Evolutionary conservation across 306 rosid genomes (phyloP).

Genomic region (Senna siamea): DNA sequence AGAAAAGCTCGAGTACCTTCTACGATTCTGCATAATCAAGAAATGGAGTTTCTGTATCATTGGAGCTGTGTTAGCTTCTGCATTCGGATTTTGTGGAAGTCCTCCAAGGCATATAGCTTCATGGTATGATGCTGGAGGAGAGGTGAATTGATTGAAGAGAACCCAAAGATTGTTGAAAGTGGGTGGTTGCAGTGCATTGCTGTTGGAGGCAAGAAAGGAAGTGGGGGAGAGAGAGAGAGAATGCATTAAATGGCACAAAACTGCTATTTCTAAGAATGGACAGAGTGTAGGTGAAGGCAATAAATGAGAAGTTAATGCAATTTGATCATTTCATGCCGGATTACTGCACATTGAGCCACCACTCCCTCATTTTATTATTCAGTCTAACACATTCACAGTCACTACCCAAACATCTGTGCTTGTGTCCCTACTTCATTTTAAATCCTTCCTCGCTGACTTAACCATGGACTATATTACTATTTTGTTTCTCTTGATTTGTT

Average conservation of each 20-base stretch:
- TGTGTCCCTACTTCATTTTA: conserved; percentile 14
- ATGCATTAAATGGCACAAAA: conserved; percentile 65
- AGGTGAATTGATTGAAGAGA: conserved; percentile 36
- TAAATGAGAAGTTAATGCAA: conserved; percentile 78
- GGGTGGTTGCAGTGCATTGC: conserved; percentile 41
- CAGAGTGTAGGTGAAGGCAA: conserved; percentile 63
- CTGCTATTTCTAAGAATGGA: conserved; percentile 55
- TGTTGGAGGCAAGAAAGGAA: conserved; percentile 40
- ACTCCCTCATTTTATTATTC: background rate
- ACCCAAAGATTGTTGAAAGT: conserved; percentile 40
- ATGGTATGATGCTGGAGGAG: conserved; percentile 24
- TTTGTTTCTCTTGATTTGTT: background rate
- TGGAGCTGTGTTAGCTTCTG: conserved; percentile 4
- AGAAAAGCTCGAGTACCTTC: conserved; percentile 28
- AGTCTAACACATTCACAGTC: background rate
- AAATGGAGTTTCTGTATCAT: conserved; percentile 7
- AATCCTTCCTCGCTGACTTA: background rate
- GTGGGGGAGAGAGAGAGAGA: background rate
- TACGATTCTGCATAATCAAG: background rate
- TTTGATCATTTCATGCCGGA: conserved; percentile 67
- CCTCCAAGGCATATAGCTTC: conserved; percentile 6
- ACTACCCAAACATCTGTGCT: background rate
- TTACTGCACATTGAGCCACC: conserved; percentile 41
- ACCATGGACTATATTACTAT: background rate
- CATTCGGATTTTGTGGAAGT: conserved; percentile 16